These are phyloP conservation scores for Podospora anserina DNA, from an alignment of 495 filamentous ascomycete genomes.

Conservation along the genomic window DNA sequence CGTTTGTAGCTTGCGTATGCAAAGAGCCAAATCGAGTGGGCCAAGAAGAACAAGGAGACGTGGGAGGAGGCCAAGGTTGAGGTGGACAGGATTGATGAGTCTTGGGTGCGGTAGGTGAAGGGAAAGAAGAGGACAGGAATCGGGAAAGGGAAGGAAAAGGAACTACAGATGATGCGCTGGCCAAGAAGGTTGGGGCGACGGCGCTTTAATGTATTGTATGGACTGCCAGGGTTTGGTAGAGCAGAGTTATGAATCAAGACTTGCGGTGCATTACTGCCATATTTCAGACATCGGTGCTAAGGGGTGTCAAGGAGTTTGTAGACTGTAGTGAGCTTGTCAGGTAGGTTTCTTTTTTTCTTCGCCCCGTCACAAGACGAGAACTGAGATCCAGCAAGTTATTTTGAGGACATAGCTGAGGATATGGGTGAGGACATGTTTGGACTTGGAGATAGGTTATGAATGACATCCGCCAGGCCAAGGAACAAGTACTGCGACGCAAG, in stretches of 20 bases:
- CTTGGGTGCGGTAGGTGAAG: slow-evolving; percentile 17
- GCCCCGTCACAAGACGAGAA: no score
- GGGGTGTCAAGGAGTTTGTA: no score
- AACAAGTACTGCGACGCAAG: no score
- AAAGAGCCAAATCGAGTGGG: slow-evolving; percentile 94
- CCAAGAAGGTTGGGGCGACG: background rate
- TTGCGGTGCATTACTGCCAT: background rate
- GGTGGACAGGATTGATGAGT: slow-evolving; percentile 76
- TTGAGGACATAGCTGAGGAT: no score
- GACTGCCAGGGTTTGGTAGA: background rate
- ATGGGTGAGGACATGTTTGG: no score
- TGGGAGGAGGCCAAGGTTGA: slow-evolving; percentile 96
- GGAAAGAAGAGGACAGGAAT: background rate
- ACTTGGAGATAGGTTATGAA: no score
- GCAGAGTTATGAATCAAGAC: background rate
- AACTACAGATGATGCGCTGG: background rate
- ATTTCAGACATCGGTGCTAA: background rate
- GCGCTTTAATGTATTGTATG: background rate
- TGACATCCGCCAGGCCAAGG: no score
- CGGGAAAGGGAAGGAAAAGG: background rate
- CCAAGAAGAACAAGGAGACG: slow-evolving; percentile 91
- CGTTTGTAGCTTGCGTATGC: slow-evolving; percentile 77
- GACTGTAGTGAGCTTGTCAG: no score
- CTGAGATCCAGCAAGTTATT: no score
- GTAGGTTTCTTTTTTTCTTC: no score